Evolutionary conservation across 2,329 filamentous ascomycete genomes (phyloP).

Genomic region (Claviceps sp.): DNA sequence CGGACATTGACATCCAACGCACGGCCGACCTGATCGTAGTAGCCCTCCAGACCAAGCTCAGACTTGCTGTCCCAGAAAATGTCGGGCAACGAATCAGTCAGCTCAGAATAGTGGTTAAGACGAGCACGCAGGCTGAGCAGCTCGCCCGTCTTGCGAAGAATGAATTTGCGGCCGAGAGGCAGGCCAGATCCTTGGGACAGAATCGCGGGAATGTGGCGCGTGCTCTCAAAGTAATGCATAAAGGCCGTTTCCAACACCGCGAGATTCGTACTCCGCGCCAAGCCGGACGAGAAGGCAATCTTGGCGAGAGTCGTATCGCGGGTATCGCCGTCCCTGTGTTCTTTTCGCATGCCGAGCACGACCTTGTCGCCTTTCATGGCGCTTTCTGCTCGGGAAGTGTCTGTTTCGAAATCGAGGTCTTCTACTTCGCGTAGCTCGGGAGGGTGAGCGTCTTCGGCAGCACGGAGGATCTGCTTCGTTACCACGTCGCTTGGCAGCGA

Average conservation of each 20-base stretch:
- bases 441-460: conserved; percentile 62
- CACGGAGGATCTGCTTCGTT: conserved; percentile 58
- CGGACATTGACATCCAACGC: conserved; percentile 83
- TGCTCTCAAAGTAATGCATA: conserved; percentile 74
- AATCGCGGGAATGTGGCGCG: conserved; percentile 65
- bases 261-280: conserved; percentile 86
- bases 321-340: conserved; percentile 28
- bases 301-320: conserved; percentile 66
- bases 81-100: conserved; percentile 89
- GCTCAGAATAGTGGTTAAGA: conserved; percentile 90
- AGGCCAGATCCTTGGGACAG: conserved; percentile 48
- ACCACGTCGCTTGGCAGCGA: conserved; percentile 66
- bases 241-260: conserved; percentile 79
- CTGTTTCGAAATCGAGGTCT: conserved; percentile 75
- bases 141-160: conserved; percentile 87
- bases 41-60: conserved; percentile 80
- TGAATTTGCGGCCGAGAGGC: conserved; percentile 50
- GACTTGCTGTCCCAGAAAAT: conserved; percentile 91
- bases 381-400: conserved; percentile 58
- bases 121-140: conserved; percentile 79
- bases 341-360: conserved; percentile 63
- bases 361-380: conserved; percentile 79
- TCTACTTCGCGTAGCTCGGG: conserved; percentile 64
- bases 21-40: conserved; percentile 86
- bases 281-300: conserved; percentile 88